phyloP scores from a whole-genome alignment of 495 filamentous ascomycete species.

The Parachaetomium inaequale region DNA sequence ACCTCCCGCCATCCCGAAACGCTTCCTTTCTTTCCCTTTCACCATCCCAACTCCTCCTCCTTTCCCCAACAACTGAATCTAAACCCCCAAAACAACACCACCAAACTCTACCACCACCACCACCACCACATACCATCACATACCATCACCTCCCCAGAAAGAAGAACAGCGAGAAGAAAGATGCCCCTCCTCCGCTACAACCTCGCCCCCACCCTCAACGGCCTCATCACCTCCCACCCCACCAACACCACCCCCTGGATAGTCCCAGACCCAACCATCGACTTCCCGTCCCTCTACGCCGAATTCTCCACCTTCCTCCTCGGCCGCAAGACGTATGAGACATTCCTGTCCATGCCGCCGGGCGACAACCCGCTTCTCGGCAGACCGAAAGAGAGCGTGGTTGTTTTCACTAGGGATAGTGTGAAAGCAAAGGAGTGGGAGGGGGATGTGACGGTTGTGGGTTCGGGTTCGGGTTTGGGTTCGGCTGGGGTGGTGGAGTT shows the following conservation, averaged over 20 bases:
- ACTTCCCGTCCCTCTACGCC: constrained; percentile 18
- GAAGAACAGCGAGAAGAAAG: not conserved
- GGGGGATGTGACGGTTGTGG: constrained; percentile 8
- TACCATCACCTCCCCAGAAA: not conserved
- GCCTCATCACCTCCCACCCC: constrained; percentile 17
- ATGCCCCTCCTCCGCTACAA: constrained; percentile 20
- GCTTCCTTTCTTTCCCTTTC: too few relatives aligned
- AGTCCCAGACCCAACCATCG: constrained; percentile 16
- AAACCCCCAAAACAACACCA: too few relatives aligned
- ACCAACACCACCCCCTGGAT: constrained; percentile 14
- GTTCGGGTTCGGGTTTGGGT: too few relatives aligned
- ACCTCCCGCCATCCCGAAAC: too few relatives aligned
- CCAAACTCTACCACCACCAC: too few relatives aligned
- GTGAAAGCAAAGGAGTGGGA: not conserved
- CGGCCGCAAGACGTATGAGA: constrained; percentile 23
- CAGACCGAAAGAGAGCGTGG: not conserved
- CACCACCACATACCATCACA: not conserved
- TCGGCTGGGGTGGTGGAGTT: not conserved
- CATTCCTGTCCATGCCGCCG: not conserved
- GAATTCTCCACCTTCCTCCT: constrained; percentile 17
- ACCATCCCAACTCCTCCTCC: not conserved
- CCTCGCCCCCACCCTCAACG: constrained; percentile 23
- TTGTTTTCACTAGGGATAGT: constrained; percentile 5
- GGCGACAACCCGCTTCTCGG: constrained; percentile 8
- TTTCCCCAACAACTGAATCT: not conserved